Evolutionary conservation across 2,329 filamentous ascomycete genomes (phyloP).

Genomic region (Dactylellina haptotyla): DNA sequence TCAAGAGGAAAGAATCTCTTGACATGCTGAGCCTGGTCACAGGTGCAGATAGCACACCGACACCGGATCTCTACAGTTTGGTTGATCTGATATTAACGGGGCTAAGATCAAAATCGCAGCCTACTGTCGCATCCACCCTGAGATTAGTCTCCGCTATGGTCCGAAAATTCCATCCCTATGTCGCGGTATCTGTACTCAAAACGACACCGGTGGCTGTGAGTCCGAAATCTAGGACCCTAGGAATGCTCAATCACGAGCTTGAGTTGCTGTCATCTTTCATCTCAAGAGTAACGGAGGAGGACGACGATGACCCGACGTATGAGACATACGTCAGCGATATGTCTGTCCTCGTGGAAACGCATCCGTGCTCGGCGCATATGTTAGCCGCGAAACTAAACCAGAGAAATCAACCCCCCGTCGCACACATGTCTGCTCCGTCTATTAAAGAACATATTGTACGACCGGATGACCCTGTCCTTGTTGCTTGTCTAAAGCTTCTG

Average conservation of each 20-base stretch:
- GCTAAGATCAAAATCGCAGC: constrained; percentile 81
- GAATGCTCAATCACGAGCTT: constrained; percentile 78
- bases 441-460: constrained; percentile 70
- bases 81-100: constrained; percentile 90
- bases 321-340: constrained; percentile 77
- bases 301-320: constrained; percentile 71
- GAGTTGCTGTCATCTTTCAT: constrained; percentile 77
- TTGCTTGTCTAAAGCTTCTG: constrained; percentile 75
- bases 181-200: constrained; percentile 78
- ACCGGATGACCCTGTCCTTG: constrained; percentile 71
- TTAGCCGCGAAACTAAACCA: constrained; percentile 71
- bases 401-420: constrained; percentile 68
- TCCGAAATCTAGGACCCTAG: constrained; percentile 72
- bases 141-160: constrained; percentile 87
- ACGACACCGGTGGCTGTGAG: constrained; percentile 70
- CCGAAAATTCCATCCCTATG: constrained; percentile 86
- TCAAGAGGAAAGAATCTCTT: constrained; percentile 86
- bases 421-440: constrained; percentile 70
- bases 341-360: constrained; percentile 74
- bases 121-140: constrained; percentile 88
- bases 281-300: constrained; percentile 73
- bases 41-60: constrained; percentile 77
- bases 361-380: constrained; percentile 76
- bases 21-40: constrained; percentile 84
- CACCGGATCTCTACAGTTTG: constrained; percentile 89